Base-by-base conservation (phyloP, 495 filamentous ascomycete genomes). In the Daldinia concentrica region DNA sequence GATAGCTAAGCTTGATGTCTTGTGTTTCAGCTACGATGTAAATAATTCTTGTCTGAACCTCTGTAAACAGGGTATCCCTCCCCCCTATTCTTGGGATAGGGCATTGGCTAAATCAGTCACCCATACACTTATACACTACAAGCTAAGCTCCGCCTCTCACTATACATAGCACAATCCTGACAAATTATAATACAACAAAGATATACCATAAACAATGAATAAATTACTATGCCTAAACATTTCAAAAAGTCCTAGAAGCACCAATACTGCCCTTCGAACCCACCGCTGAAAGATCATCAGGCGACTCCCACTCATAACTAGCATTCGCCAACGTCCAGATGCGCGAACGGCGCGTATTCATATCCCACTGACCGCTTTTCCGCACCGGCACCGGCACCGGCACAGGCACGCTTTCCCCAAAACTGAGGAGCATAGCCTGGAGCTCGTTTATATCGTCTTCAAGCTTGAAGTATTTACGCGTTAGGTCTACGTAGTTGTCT, bases 401-500 rank as follows among this genome's bases (percentile, higher is more conserved):
- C 19, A 39, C 39, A 11, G 30, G 9, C 6, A 27, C 26, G 39
- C 22, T 12, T 8, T 32, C 36, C 8, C 14, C 6, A n/a, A 68
- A 64, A 24, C 66, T 43, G 9, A 54, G 27, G 12, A 71, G 48
- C 24, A 62, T 55, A 2, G 74, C 51, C 27, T 30, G 15, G 11
- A 59, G 43, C 4, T 62, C 24, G 11, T 37, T 17, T 36, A 74
- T 66, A 15, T 59, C 48, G 27, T 29, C 62, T 26, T 73, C 29
- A 6, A 66, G 29, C 4, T 54, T n/a, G 36, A 34, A 43, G 5
- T 68, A 22, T 36, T 62, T 36, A 17, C 37, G 43, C 6, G 4
- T 45, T 11, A 69, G 11, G 1, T 62, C 22, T 14, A 39, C 57
- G 52, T 62, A 66, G 1, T 29, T 22, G 1, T 71, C 56, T 24